phyloP scores from a whole-genome alignment of 805 yeast genomes.

The Candida patagonica region DNA sequence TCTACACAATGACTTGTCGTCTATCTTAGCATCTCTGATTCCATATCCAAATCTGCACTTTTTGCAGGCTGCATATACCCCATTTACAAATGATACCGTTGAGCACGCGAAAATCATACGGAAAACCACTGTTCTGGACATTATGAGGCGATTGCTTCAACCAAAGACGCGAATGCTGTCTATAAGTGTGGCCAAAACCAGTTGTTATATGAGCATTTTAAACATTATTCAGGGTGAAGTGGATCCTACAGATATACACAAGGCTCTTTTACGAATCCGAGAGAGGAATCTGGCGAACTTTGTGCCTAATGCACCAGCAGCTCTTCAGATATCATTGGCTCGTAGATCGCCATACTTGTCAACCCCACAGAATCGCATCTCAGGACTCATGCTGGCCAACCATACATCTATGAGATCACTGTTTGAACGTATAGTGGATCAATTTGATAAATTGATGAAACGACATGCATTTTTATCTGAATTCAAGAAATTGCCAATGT shows the following conservation, averaged over 20 bases:
- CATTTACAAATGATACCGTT: slow-evolving; percentile 60
- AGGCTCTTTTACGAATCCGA: slow-evolving; percentile 31
- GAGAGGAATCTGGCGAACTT: slow-evolving; percentile 46
- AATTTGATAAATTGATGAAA: slow-evolving; percentile 70
- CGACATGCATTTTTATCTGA: slow-evolving; percentile 79
- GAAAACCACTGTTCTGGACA: slow-evolving; percentile 74
- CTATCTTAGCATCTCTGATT: slow-evolving; percentile 69
- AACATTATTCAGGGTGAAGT: slow-evolving; percentile 60
- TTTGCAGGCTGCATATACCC: slow-evolving; percentile 61
- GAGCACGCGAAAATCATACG: slow-evolving; percentile 50
- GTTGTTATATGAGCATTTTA: slow-evolving; percentile 57
- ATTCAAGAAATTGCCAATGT: slow-evolving; percentile 43
- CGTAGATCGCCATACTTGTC: slow-evolving; percentile 53
- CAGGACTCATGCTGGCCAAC: slow-evolving; percentile 79
- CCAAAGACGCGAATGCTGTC: slow-evolving; percentile 68
- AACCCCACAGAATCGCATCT: slow-evolving; percentile 40
- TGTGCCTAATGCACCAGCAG: slow-evolving; percentile 78
- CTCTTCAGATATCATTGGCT: slow-evolving; percentile 71
- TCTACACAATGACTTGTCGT: slow-evolving; percentile 76
- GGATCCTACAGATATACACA: slow-evolving; percentile 60
- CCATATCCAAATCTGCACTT: slow-evolving; percentile 84
- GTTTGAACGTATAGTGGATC: slow-evolving; percentile 56
- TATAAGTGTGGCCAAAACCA: slow-evolving; percentile 32
- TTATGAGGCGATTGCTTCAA: slow-evolving; percentile 71
- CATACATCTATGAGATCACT: slow-evolving; percentile 65